phyloP scores from a whole-genome alignment of 139 green algal species.

The Pleodorina starrii region DNA sequence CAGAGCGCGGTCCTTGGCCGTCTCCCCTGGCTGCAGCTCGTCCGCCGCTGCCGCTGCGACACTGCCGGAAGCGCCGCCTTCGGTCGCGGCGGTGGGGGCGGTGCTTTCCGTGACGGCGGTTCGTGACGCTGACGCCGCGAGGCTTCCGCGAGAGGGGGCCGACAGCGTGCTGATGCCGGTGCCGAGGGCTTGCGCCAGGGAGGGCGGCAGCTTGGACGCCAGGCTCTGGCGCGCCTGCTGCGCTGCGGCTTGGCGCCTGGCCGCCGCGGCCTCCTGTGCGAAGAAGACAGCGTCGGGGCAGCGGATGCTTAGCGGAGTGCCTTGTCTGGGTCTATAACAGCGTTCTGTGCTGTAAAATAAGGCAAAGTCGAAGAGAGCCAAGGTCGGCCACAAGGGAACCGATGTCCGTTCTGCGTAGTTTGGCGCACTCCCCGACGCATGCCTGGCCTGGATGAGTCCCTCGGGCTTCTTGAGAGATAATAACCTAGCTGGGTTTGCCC shows the following conservation, averaged over 20 bases:
- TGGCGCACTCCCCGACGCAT: too few species aligned
- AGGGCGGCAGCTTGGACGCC: constrained; percentile 36
- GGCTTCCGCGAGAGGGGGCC: background rate
- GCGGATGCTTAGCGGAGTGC: too few species aligned
- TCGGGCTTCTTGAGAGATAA: too few species aligned
- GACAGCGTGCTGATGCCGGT: background rate
- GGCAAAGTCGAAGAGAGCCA: too few species aligned
- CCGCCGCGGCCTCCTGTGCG: constrained; percentile 20
- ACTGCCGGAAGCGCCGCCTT: background rate
- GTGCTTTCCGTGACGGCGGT: background rate
- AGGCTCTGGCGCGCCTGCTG: constrained; percentile 29
- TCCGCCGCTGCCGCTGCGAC: background rate
- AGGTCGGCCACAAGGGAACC: too few species aligned
- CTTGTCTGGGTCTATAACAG: too few species aligned
- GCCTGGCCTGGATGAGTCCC: too few species aligned
- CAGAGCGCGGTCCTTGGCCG: constrained; percentile 35
- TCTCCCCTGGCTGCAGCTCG: background rate
- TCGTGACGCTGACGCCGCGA: background rate
- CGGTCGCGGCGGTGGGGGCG: background rate
- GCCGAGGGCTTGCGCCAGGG: constrained; percentile 10
- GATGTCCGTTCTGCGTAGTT: too few species aligned
- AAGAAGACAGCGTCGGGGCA: too few species aligned
- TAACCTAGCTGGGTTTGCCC: too few species aligned
- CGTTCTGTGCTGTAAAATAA: too few species aligned
- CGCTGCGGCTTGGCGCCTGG: background rate